Evolutionary conservation across 306 rosid genomes (phyloP), one percentile per base, ranked within the genome.

Genomic region (Spatholobus suberectus): DNA sequence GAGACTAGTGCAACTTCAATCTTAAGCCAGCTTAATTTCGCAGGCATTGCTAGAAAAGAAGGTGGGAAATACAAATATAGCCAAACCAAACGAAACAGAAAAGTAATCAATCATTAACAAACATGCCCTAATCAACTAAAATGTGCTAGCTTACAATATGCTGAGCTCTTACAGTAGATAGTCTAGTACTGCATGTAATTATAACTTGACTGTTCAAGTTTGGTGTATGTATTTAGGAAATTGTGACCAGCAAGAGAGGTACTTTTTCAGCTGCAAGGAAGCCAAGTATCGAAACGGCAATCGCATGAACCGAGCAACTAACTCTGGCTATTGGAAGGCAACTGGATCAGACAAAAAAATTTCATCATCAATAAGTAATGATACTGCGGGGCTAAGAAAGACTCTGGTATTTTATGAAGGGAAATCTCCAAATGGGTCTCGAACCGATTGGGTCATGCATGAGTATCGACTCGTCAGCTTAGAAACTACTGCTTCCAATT

Each of bases 371-470:
- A 61, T 15, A 59, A 67, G 55, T 57, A 89, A 74, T 62, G 57
- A 83, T 7, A 67, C 80, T 57, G 82, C 43, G 0, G 98, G 98
- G n/a, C 76, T 87, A 67, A 93, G 90, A 77, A 95, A 91, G 69
- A 88, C 87, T 26, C 90, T 95, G 0, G 95, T 86, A 38, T 95
- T 95, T 70, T 85, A 84, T 18, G 35, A 67, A 67, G 93, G 93
- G 3, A 91, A 85, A 62, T 71, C 90, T 76, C 88, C 89, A 13
- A 81, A 78, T 73, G 92, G 93, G 1, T 20, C 77, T 21, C 85
- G 89, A 76, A 93, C 97, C 11, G 82, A 87, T 23, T 95, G 97
- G 97, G 12, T 89, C 76, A 89, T 95, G 97, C 97, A 93, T 82
- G 92, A 95, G 41, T 95, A 95, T 80, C 89, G 91, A 40, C 97